phyloP scores from a whole-genome alignment of 1,139 yeast genomes.

The Yamadazyma diddensiae region DNA sequence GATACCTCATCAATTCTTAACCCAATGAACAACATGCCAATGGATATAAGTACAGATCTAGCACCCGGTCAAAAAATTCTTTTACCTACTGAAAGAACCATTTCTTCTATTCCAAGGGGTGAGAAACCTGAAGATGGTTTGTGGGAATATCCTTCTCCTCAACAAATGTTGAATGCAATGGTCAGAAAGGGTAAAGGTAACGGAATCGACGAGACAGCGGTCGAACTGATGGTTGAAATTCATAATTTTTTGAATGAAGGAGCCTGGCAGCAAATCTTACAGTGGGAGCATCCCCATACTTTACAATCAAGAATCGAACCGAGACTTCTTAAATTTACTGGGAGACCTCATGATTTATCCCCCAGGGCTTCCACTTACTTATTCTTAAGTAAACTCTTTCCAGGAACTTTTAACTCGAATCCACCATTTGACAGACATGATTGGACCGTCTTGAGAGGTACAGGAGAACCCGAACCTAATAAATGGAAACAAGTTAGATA shows the following conservation, averaged over 20 bases:
- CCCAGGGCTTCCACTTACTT: slow-evolving; percentile 84
- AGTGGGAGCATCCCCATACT: slow-evolving; percentile 77
- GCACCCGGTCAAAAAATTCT: slow-evolving; percentile 80
- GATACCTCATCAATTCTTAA: slow-evolving; percentile 42
- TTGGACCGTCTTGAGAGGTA: slow-evolving; percentile 86
- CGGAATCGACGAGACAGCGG: slow-evolving; percentile 90
- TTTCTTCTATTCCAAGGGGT: slow-evolving; percentile 88
- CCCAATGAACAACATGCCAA: slow-evolving; percentile 91
- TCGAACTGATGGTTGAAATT: slow-evolving; percentile 94
- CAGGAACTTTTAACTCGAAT: slow-evolving; percentile 66
- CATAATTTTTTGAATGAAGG: slow-evolving; percentile 97
- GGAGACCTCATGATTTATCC: slow-evolving; percentile 81
- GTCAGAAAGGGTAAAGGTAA: slow-evolving; percentile 85
- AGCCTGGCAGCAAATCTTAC: slow-evolving; percentile 92
- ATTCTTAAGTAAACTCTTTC: slow-evolving; percentile 65
- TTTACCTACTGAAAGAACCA: slow-evolving; percentile 79
- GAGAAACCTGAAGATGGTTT: slow-evolving; percentile 59
- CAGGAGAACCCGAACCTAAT: slow-evolving; percentile 40
- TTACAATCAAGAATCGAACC: slow-evolving; percentile 58
- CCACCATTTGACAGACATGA: slow-evolving; percentile 98
- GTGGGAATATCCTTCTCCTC: slow-evolving; percentile 99
- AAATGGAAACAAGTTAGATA: slow-evolving; percentile 67
- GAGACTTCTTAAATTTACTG: slow-evolving; percentile 80
- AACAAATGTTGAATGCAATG: slow-evolving; percentile 98
- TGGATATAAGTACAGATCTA: slow-evolving; percentile 56